These are phyloP conservation scores for Pleurotus pulmonarius DNA, from an alignment of 768 basidiomycete species.

Conservation along the genomic window DNA sequence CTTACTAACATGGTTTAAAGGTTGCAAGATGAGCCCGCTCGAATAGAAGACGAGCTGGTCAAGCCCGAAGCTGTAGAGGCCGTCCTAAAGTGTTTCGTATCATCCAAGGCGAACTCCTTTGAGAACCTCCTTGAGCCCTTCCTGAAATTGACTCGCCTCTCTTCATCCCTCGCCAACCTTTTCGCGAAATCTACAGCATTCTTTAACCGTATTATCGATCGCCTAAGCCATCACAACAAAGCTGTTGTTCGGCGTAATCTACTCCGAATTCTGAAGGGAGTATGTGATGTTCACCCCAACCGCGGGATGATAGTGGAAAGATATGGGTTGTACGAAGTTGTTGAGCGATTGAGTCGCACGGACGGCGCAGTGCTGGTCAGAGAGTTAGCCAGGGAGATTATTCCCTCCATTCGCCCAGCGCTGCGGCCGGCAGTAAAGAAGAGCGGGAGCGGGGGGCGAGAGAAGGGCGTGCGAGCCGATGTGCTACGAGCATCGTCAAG, in stretches of 20 bases:
- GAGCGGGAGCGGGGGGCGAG: constrained; percentile 17
- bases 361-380: constrained; percentile 91
- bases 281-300: constrained; percentile 90
- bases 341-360: constrained; percentile 73
- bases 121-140: constrained; percentile 91
- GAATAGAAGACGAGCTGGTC: constrained; percentile 86
- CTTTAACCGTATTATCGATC: constrained; percentile 84
- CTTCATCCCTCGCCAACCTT: constrained; percentile 65
- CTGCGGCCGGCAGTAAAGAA: constrained; percentile 46
- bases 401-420: constrained; percentile 72
- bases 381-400: constrained; percentile 83
- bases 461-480: constrained; percentile 11
- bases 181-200: constrained; percentile 78
- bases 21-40: constrained; percentile 92
- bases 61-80: constrained; percentile 62
- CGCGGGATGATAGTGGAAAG: constrained; percentile 75
- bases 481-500: constrained; percentile 10
- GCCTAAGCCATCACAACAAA: constrained; percentile 65
- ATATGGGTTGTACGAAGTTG: constrained; percentile 78
- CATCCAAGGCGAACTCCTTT: constrained; percentile 84
- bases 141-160: constrained; percentile 86
- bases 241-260: constrained; percentile 91
- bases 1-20: constrained; percentile 31
- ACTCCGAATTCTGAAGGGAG: constrained; percentile 75
- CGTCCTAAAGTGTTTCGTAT: constrained; percentile 75